phyloP scores from a whole-genome alignment of 441 rosid genomes.

The Gossypium davidsonii region DNA sequence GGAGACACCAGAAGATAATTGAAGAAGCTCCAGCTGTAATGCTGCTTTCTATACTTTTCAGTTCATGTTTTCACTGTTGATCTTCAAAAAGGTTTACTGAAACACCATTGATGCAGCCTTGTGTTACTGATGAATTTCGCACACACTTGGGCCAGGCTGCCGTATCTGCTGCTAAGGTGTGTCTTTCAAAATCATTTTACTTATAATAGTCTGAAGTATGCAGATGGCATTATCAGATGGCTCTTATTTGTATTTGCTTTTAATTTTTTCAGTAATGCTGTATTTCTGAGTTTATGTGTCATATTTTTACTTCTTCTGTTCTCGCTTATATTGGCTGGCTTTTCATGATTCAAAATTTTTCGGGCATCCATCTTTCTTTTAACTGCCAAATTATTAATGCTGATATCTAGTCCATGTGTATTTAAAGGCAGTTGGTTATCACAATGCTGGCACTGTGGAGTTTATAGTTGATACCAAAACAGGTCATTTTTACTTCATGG shows the following conservation, averaged over 20 bases:
- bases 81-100: conserved; percentile 23
- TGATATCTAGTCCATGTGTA: conserved; percentile 31
- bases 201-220: not conserved
- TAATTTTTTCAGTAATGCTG: not conserved
- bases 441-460: conserved; percentile 97
- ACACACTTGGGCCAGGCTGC: conserved; percentile 81
- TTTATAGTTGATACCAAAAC: conserved; percentile 77
- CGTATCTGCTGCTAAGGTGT: conserved; percentile 88
- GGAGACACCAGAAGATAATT: conserved; percentile 96
- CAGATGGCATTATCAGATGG: not conserved
- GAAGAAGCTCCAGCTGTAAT: conserved; percentile 99
- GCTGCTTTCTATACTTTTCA: conserved; percentile 21
- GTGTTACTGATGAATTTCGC: conserved; percentile 60
- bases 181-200: conserved; percentile 11
- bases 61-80: conserved; percentile 18
- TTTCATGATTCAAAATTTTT: not conserved
- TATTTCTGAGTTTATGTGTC: not conserved
- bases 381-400: conserved; percentile 11
- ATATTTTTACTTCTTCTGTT: not conserved
- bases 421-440: conserved; percentile 84
- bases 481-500: conserved; percentile 91
- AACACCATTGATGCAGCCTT: conserved; percentile 62
- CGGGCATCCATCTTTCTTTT: not conserved
- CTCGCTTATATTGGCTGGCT: not conserved
- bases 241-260: not conserved